Evolutionary conservation across 139 green algal genomes (phyloP).

Genomic region (Pleodorina starrii): DNA sequence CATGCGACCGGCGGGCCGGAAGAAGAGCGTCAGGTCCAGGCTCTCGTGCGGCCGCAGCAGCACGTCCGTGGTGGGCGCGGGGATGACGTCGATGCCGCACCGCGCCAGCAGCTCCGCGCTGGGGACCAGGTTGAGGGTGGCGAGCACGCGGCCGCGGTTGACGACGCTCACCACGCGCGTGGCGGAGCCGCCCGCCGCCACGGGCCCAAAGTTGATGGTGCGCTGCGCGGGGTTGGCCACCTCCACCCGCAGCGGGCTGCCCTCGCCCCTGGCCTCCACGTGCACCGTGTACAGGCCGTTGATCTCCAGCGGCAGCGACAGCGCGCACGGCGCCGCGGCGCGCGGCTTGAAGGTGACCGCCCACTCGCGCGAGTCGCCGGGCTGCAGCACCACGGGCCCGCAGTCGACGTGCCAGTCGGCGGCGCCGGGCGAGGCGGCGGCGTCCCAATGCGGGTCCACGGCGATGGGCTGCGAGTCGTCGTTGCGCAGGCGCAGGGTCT

Average conservation of each 20-base stretch:
- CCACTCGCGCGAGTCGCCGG: constrained; percentile 68
- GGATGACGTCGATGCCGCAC: constrained; percentile 64
- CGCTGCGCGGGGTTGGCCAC: constrained; percentile 69
- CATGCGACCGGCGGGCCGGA: constrained; percentile 58
- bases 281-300: constrained; percentile 84
- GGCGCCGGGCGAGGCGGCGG: neutral
- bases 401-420: constrained; percentile 57
- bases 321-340: constrained; percentile 46
- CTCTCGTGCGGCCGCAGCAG: constrained; percentile 68
- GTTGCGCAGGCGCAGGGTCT: constrained; percentile 73
- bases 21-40: constrained; percentile 77
- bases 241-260: constrained; percentile 74
- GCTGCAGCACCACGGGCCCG: constrained; percentile 67
- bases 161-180: constrained; percentile 64
- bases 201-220: constrained; percentile 74
- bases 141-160: constrained; percentile 72
- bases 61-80: constrained; percentile 49
- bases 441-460: constrained; percentile 59
- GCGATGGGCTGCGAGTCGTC: constrained; percentile 76
- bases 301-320: constrained; percentile 74
- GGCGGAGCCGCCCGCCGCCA: constrained; percentile 42
- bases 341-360: constrained; percentile 74
- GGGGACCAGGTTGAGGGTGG: constrained; percentile 60
- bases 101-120: constrained; percentile 43
- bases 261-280: constrained; percentile 74